Evolutionary conservation across 208 protist genomes (phyloP), one percentile per base, ranked within the genome.

Genomic region (Wallacemonas sp.): DNA sequence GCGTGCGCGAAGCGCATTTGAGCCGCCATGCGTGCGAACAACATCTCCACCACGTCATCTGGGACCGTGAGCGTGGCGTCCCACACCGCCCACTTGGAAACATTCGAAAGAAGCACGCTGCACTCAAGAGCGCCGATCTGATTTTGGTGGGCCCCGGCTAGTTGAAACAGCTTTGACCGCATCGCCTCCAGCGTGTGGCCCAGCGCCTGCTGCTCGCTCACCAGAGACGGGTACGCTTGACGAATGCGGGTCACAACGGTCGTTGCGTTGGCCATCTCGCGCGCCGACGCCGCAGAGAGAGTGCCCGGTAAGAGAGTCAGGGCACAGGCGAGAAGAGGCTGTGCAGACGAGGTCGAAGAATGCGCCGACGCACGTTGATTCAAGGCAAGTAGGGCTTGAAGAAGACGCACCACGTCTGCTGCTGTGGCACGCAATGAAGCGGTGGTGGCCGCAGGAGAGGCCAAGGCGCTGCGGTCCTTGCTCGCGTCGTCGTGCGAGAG

Each of bases 31-130:
- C 68, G 76, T 21, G 69, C 58, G 31, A 78, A 95, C 21, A 95
- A 73, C 42, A 92, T 72, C 62, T 92, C 80, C 4, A 88, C 47
- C 34, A 92, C 30, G 54, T 95, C 89, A 1, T 76, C 75, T 9
- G 76, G 58, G 14, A 80, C 26, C 27, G 58, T 63, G 21, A 76
- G 41, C 17, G 47, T 55, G 28, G 61, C 74, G 15, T 68, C 64
- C 14, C 28, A 28, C 26, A 45, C 66, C 21, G 65, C 77, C 68
- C 72, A 79, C 42, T 73, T 73, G 19, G 78, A 68, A 34, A 84
- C 45, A 55, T 62, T 76, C 9, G 68, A 28, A 30, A 84, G 54
- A 3, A 84, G 63, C 15, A 73, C 19, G 17, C 72, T 80, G 67
- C 72, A 79, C 49, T 84, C 78, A 38, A 76, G 54, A 28, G 76